These are phyloP conservation scores for Leucosporidium yakuticum DNA, from an alignment of 768 basidiomycete genomes.

Conservation along the genomic window DNA sequence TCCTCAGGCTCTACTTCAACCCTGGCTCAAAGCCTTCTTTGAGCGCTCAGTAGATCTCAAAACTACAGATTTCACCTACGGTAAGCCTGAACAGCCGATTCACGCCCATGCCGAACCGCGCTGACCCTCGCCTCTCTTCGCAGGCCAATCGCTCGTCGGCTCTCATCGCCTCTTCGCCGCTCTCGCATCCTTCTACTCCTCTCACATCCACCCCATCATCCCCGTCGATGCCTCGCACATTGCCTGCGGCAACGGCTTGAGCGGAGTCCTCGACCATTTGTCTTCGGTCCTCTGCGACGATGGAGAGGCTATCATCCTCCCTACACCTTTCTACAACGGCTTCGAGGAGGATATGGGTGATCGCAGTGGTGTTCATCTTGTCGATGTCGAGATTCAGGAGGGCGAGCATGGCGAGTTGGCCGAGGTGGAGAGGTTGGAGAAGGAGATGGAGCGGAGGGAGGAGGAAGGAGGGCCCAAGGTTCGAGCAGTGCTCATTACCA, in stretches of 20 bases:
- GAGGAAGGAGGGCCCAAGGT: constrained; percentile 2
- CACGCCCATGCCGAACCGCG: background rate
- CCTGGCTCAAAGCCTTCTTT: constrained; percentile 17
- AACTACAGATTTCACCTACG: background rate
- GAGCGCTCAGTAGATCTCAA: background rate
- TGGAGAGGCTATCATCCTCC: constrained; percentile 32
- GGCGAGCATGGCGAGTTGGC: constrained; percentile 16
- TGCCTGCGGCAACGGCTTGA: constrained; percentile 15
- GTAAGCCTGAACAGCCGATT: background rate
- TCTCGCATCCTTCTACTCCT: constrained; percentile 21
- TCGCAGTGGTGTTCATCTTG: constrained; percentile 20
- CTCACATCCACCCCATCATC: constrained; percentile 27
- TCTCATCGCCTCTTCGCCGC: constrained; percentile 31
- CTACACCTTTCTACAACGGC: constrained; percentile 15
- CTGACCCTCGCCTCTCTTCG: constrained; percentile 22
- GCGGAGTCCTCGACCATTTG: constrained; percentile 23
- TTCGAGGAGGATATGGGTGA: constrained; percentile 29
- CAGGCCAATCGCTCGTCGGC: constrained; percentile 34
- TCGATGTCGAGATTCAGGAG: constrained; percentile 28
- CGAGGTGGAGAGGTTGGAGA: constrained; percentile 28
- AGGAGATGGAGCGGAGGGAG: constrained; percentile 7
- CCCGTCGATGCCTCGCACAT: constrained; percentile 11
- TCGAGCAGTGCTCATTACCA: constrained; percentile 34
- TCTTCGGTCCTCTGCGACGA: constrained; percentile 27
- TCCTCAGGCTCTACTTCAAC: background rate